phyloP scores from a whole-genome alignment of 1,284 basidiomycete genomes.

The Trametes pubescens region DNA sequence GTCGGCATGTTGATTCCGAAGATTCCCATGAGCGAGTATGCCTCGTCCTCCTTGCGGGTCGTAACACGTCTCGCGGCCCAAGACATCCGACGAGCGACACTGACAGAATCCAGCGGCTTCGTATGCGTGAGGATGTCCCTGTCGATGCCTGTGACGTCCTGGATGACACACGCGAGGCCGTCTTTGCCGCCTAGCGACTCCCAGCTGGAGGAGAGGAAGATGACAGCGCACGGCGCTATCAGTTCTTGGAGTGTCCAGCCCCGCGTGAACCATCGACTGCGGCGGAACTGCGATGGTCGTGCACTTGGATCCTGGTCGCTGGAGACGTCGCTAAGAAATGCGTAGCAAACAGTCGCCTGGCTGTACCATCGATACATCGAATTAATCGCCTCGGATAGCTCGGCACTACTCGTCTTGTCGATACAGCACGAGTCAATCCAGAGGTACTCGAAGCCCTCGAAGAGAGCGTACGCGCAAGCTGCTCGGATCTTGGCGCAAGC shows the following conservation, averaged over 20 bases:
- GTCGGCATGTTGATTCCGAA: not conserved
- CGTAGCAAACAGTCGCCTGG: not conserved
- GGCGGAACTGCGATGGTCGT: not conserved
- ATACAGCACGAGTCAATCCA: not conserved
- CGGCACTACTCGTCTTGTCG: not conserved
- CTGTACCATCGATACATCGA: not conserved
- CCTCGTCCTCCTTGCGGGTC: not conserved
- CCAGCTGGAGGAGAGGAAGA: slow-evolving; percentile 21
- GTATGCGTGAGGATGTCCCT: slow-evolving; percentile 16
- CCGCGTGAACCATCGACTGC: not conserved
- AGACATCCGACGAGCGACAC: not conserved
- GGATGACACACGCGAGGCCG: slow-evolving; percentile 11
- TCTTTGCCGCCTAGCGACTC: slow-evolving; percentile 18
- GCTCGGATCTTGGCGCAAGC: not conserved
- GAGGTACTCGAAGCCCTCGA: not conserved
- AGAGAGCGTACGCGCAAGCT: not conserved
- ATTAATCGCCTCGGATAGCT: not conserved
- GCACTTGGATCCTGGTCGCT: not conserved
- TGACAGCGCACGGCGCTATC: slow-evolving; percentile 18
- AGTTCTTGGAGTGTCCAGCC: slow-evolving; percentile 7
- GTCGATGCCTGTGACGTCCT: slow-evolving; percentile 26
- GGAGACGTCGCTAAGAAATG: not conserved
- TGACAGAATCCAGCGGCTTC: slow-evolving; percentile 4
- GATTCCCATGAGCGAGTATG: not conserved
- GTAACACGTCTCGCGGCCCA: not conserved